phyloP scores from a whole-genome alignment of 371 early-diverging fungal genomes.

The Mortierella sp. region DNA sequence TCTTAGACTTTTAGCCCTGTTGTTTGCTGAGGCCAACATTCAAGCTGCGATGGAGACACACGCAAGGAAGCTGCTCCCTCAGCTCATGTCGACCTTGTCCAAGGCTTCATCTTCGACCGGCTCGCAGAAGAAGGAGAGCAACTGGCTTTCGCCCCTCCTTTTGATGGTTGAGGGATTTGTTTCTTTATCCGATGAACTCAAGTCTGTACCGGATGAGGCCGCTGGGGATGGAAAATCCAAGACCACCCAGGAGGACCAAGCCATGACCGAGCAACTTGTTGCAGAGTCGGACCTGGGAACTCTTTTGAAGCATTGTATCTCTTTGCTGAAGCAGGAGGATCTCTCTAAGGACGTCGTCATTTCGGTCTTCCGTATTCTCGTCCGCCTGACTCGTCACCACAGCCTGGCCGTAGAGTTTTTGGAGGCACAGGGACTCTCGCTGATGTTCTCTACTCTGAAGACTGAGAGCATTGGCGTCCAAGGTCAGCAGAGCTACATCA shows the following conservation, averaged over 20 bases:
- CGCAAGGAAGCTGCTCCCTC: conserved; percentile 57
- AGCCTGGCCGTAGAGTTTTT: conserved; percentile 78
- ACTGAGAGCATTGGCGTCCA: conserved; percentile 69
- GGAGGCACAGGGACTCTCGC: conserved; percentile 73
- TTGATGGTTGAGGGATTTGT: conserved; percentile 78
- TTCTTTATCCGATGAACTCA: conserved; percentile 77
- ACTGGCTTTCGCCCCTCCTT: conserved; percentile 78
- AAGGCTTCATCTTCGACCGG: not conserved
- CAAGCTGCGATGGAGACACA: conserved; percentile 64
- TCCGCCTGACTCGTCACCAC: conserved; percentile 84
- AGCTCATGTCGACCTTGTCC: conserved; percentile 65
- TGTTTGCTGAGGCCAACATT: conserved; percentile 70
- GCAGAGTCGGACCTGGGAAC: conserved; percentile 57
- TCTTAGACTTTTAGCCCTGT: conserved; percentile 78
- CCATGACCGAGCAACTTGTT: conserved; percentile 38
- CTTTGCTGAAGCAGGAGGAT: conserved; percentile 62
- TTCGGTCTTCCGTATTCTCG: conserved; percentile 83
- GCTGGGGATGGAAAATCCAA: conserved; percentile 53
- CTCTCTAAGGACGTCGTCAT: conserved; percentile 70
- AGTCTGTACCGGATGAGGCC: conserved; percentile 43
- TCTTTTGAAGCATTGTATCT: conserved; percentile 63
- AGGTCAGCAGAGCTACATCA: conserved; percentile 80
- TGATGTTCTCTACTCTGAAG: conserved; percentile 69
- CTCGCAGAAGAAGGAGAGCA: conserved; percentile 54
- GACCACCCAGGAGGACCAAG: conserved; percentile 50